A percentile compares a stretch with the other conserved stretches of the same genome.
Evolutionary conservation across 352 stramenopile genomes (phyloP).

Genomic region (Elongisporangium anandrum): DNA sequence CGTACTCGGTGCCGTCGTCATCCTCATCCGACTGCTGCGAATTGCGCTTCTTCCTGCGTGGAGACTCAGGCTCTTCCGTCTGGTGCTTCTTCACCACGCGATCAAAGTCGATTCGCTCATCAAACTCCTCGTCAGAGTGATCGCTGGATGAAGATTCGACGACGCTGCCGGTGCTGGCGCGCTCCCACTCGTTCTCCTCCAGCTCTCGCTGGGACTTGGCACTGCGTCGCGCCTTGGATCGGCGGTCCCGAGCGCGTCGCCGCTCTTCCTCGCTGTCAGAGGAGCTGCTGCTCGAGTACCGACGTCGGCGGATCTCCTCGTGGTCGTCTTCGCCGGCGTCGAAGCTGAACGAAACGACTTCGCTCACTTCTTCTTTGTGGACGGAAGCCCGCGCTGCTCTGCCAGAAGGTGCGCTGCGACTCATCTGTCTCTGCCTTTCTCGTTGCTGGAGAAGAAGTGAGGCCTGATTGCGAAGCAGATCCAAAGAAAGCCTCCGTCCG

Average conservation of each 20-base stretch:
- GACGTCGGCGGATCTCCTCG: slow-evolving; percentile 28
- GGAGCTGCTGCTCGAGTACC: slow-evolving; percentile 25
- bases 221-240: not conserved
- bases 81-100: not conserved
- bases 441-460: not conserved
- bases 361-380: slow-evolving; percentile 36
- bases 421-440: not conserved
- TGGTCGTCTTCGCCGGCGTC: slow-evolving; percentile 41
- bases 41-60: slow-evolving; percentile 9
- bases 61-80: slow-evolving; percentile 20
- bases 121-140: slow-evolving; percentile 14
- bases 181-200: slow-evolving; percentile 38
- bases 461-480: not conserved
- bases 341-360: slow-evolving; percentile 54
- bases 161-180: slow-evolving; percentile 19
- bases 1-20: slow-evolving; percentile 45
- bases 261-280: slow-evolving; percentile 8
- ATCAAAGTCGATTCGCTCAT: slow-evolving; percentile 9
- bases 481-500: not conserved
- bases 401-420: not conserved
- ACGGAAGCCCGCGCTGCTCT: slow-evolving; percentile 2
- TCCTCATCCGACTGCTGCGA: slow-evolving; percentile 29
- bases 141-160: slow-evolving; percentile 11
- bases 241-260: not conserved
- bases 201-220: slow-evolving; percentile 4